phyloP scores from a whole-genome alignment of 805 yeast genomes.

The Candida piceae region DNA sequence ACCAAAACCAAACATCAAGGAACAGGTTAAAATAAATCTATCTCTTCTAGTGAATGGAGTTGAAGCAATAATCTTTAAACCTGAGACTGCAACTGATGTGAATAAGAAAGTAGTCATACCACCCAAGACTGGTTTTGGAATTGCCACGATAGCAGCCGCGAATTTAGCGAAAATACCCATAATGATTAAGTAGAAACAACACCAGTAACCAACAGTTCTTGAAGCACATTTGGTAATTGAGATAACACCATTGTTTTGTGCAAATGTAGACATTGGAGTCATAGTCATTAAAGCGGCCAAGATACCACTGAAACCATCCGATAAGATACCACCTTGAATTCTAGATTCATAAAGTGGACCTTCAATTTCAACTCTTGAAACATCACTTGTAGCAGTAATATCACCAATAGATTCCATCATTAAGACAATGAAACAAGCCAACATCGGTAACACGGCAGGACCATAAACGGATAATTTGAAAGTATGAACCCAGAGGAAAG shows the following conservation, averaged over 20 bases:
- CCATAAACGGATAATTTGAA: constrained; percentile 74
- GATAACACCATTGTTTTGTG: constrained; percentile 94
- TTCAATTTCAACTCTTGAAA: constrained; percentile 77
- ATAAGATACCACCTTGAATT: constrained; percentile 88
- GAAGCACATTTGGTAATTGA: constrained; percentile 90
- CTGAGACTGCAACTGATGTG: constrained; percentile 56
- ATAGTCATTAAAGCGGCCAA: constrained; percentile 74
- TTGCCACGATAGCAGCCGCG: constrained; percentile 83
- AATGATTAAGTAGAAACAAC: constrained; percentile 60
- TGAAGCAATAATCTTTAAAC: constrained; percentile 48
- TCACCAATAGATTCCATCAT: constrained; percentile 96
- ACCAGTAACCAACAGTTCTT: constrained; percentile 57
- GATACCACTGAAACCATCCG: constrained; percentile 80
- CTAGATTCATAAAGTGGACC: constrained; percentile 79
- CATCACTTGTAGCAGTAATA: constrained; percentile 91
- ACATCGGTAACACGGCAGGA: constrained; percentile 78
- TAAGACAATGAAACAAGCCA: constrained; percentile 75
- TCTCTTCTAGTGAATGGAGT: constrained; percentile 55
- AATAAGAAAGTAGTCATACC: constrained; percentile 71
- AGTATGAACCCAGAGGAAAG: constrained; percentile 85
- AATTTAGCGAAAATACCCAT: constrained; percentile 89
- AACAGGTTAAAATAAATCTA: constrained; percentile 47
- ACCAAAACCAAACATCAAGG: constrained; percentile 49
- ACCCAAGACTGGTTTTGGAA: constrained; percentile 76
- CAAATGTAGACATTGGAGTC: constrained; percentile 90